Evolutionary conservation across 345 rosid genomes (phyloP), one percentile per base, ranked within the genome.

Genomic region (Lepidium africanum): DNA sequence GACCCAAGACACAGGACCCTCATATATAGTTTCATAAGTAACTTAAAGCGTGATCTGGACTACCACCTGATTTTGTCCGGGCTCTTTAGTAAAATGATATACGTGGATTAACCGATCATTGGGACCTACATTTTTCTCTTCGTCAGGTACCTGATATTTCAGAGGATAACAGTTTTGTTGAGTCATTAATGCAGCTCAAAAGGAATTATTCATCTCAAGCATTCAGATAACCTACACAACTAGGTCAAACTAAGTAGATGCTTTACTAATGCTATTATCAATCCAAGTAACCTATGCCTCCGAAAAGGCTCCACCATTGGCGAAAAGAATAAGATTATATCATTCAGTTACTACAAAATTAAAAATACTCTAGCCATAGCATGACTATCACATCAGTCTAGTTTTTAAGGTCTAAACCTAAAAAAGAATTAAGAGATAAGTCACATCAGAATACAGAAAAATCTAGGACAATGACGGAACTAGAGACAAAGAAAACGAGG

Each of bases 51-150:
- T 46, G 66, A 66, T 35, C 53, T 40, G 49, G 40, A 47, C 52
- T 81, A 83, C 91, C 89, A 78, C 75, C 75, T 89, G 97, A 78
- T 80, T 89, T 72, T 86, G 96, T 14, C 86, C 82, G 38, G 86
- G 57, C 39, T 89, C 99, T 70, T 86, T 89, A 8, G 79, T 81
- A 60, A 91, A 94, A 81, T 94, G 97, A 71, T 94, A 89, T 43
- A 94, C 96, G 51, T 91, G 97, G 68, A 89, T 87, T 76, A 89
- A 80, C 52, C 96, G 93, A 79, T 87, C 96, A 40, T 71, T 79
- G 1, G 91, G 89, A 69, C 92, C 92, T 25, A 94, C 85, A 72
- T 85, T 83, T 79, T 84, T 94, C 80, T 91, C 93, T 72, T 94
- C 95, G 15, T 91, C 93, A 11, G 99, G 96, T 49, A 89, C 81